Evolutionary conservation across 2,329 filamentous ascomycete species (phyloP), one percentile per base, ranked within the genome.

Genomic region (Colletotrichum orbiculare): DNA sequence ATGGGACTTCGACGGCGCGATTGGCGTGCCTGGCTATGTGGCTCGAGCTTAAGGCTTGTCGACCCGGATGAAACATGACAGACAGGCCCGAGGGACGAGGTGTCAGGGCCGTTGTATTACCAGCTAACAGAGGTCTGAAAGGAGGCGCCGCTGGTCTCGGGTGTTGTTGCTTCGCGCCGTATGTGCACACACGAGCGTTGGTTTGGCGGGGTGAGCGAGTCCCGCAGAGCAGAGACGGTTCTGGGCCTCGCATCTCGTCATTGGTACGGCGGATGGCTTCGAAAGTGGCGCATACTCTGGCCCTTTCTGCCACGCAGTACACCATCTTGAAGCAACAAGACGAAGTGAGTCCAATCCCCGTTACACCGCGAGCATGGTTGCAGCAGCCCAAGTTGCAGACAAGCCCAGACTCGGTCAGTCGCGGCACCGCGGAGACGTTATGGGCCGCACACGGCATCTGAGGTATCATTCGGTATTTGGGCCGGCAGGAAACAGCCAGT

Each of bases 381-480:
- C 65, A 61, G 61, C 52, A 38, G 12, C 62, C 43, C 47, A 45
- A 42, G 60, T 64, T 50, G 56, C 65, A 67, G 46, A 59, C 41
- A 45, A 46, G 52, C 55, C 56, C 53, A 43, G 52, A 45, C 35
- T 62, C 38, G 56, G 53, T 54, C 62, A 57, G 57, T 53, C 38
- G 58, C 56, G 49, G 46, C 46, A 48, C 42, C 41, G 25, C 45
- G 15, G 65, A 56, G 37, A 65, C 56, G 62, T 57, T 49, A 66
- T 62, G 42, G 15, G 38, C 15, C 41, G 35, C 47, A 17, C 10
- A 25, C 37, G 33, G 48, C 54, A 52, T 43, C 39, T 38, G 17
- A 45, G 46, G 62, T 67, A 33, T 13, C 53, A 66, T 67, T 67
- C 62, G 66, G 66, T 63, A 63, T 62, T 47, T 53, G 48, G 62